Conservation (phyloP, 1,284 basidiomycete genomes). For the Salmacisia buchloeana region DNA sequence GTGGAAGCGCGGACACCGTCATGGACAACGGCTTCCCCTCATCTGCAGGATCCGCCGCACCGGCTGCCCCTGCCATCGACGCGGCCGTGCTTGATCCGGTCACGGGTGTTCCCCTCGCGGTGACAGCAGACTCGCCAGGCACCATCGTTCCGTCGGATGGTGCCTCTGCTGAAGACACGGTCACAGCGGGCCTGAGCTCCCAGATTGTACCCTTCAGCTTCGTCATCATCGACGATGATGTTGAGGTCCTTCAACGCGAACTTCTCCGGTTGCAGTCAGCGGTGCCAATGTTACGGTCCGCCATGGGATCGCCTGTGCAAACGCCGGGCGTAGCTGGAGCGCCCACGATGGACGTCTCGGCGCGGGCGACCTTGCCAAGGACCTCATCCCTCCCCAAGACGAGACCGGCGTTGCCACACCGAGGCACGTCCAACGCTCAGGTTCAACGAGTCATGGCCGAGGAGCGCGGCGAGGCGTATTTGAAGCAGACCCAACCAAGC, state of each 20-base stretch:
- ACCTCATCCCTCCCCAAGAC: neutral
- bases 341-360: too few relatives aligned
- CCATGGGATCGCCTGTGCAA: constrained; percentile 17
- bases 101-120: constrained; percentile 30
- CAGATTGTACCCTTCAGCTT: constrained; percentile 31
- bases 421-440: neutral
- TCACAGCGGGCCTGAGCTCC: neutral
- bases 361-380: neutral
- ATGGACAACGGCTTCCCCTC: neutral
- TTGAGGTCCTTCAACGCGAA: constrained; percentile 32
- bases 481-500: neutral
- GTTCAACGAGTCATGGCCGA: neutral
- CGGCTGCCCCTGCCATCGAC: constrained; percentile 4
- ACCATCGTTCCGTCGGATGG: neutral
- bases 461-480: neutral
- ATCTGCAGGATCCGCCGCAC: neutral
- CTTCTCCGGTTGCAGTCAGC: constrained; percentile 34
- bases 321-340: neutral
- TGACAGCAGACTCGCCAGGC: constrained; percentile 4
- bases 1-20: neutral
- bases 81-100: constrained; percentile 37
- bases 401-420: neutral
- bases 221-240: constrained; percentile 40
- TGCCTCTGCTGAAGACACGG: neutral
- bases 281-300: constrained; percentile 27